Evolutionary conservation across 2,329 filamentous ascomycete species (phyloP).

Genomic region (Aspergillus sp.): DNA sequence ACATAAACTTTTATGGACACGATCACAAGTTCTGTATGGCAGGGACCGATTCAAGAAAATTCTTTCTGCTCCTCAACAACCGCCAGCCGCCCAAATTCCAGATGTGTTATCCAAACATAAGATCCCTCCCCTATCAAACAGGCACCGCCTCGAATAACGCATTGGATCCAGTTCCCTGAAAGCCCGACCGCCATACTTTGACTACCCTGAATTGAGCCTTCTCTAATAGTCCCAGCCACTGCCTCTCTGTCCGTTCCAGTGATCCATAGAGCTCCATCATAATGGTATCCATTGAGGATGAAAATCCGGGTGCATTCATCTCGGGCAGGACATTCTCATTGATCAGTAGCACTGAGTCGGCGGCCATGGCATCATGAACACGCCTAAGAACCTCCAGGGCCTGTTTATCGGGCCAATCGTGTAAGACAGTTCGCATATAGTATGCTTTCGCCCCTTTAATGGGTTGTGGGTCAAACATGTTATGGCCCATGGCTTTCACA

Average conservation of each 20-base stretch:
- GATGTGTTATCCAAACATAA: too few relatives aligned
- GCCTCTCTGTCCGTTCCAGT: slow-evolving; percentile 23
- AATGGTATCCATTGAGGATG: slow-evolving; percentile 19
- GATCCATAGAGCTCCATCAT: slow-evolving; percentile 26
- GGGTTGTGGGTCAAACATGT: slow-evolving; percentile 27
- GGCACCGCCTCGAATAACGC: slow-evolving; percentile 10
- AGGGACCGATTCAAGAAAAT: too few relatives aligned
- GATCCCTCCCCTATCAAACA: too few relatives aligned
- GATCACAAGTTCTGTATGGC: too few relatives aligned
- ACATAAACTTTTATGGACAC: too few relatives aligned
- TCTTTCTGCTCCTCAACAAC: too few relatives aligned
- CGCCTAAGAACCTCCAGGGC: slow-evolving; percentile 18
- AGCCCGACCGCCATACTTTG: slow-evolving; percentile 3
- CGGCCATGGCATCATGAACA: slow-evolving; percentile 25
- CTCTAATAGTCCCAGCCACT: slow-evolving; percentile 26
- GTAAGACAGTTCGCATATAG: slow-evolving; percentile 29
- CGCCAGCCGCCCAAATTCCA: too few relatives aligned
- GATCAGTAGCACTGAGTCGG: slow-evolving; percentile 30
- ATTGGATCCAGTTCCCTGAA: not conserved
- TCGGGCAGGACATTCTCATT: slow-evolving; percentile 30
- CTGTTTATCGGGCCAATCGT: slow-evolving; percentile 31
- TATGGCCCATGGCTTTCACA: slow-evolving; percentile 11
- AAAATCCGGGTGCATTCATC: slow-evolving; percentile 7
- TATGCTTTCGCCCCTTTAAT: slow-evolving; percentile 28
- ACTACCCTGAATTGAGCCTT: slow-evolving; percentile 19